Evolutionary conservation across 78 protist species (phyloP).

Genomic region (Dictyostelium brefeldianum): DNA sequence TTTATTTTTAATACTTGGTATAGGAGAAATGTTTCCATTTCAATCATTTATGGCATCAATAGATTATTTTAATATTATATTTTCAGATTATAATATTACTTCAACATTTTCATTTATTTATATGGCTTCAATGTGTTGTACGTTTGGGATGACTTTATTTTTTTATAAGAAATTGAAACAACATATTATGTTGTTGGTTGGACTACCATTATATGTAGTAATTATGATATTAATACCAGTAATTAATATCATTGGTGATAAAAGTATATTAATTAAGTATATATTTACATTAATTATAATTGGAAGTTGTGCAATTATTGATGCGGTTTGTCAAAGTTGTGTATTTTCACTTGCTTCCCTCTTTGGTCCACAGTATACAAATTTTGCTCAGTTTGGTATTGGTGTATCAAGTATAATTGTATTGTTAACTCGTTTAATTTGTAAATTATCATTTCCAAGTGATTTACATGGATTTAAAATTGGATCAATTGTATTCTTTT

Average conservation of each 20-base stretch:
- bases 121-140: slow-evolving; percentile 31
- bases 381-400: slow-evolving; percentile 50
- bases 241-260: no score
- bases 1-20: slow-evolving; percentile 18
- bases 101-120: slow-evolving; percentile 67
- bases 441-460: not conserved
- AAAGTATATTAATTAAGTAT: not conserved
- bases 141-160: slow-evolving; percentile 18
- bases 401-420: not conserved
- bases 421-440: not conserved
- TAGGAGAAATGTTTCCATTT: slow-evolving; percentile 49
- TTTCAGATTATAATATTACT: slow-evolving; percentile 27
- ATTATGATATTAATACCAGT: no score
- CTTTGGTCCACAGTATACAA: slow-evolving; percentile 58
- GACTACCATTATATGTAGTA: no score
- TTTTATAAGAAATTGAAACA: slow-evolving; percentile 25
- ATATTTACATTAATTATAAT: slow-evolving; percentile 22
- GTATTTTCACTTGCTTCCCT: slow-evolving; percentile 52
- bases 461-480: not conserved
- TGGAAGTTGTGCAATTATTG: slow-evolving; percentile 18
- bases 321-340: slow-evolving; percentile 67
- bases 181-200: not conserved
- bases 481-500: not conserved
- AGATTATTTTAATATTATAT: slow-evolving; percentile 50
- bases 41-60: slow-evolving; percentile 27